phyloP scores from a whole-genome alignment of 495 filamentous ascomycete genomes.

The Podospora bellae-mahoneyi region DNA sequence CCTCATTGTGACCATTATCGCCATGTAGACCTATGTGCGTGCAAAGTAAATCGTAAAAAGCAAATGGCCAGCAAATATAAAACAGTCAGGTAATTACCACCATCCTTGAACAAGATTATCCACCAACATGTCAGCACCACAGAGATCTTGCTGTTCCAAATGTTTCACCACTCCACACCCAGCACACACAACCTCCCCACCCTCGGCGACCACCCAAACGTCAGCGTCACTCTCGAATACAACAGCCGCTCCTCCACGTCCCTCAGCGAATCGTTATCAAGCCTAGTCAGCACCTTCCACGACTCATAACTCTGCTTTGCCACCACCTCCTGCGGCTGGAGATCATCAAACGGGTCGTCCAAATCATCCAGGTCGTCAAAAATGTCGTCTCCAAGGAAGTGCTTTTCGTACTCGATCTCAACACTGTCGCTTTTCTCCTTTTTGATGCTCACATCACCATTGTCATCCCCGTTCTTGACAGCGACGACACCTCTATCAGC shows the following conservation, averaged over 20 bases:
- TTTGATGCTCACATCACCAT: not conserved
- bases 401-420: not conserved
- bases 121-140: not conserved
- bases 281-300: constrained; percentile 36
- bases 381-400: not conserved
- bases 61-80: no score
- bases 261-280: constrained; percentile 38
- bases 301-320: constrained; percentile 15
- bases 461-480: not conserved
- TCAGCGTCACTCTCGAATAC: constrained; percentile 50
- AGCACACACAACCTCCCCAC: constrained; percentile 49
- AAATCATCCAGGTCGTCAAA: not conserved
- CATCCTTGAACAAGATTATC: no score
- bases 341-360: constrained; percentile 5
- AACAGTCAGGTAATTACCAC: no score
- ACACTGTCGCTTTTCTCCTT: no score
- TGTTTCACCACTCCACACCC: constrained; percentile 43
- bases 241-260: constrained; percentile 49
- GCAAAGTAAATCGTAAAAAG: no score
- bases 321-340: not conserved
- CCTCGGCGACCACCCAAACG: constrained; percentile 51
- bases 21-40: no score
- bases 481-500: not conserved
- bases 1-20: no score
- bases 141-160: not conserved